Evolutionary conservation across 2,329 filamentous ascomycete genomes (phyloP).

Genomic region (Pseudogymnoascus sp.): DNA sequence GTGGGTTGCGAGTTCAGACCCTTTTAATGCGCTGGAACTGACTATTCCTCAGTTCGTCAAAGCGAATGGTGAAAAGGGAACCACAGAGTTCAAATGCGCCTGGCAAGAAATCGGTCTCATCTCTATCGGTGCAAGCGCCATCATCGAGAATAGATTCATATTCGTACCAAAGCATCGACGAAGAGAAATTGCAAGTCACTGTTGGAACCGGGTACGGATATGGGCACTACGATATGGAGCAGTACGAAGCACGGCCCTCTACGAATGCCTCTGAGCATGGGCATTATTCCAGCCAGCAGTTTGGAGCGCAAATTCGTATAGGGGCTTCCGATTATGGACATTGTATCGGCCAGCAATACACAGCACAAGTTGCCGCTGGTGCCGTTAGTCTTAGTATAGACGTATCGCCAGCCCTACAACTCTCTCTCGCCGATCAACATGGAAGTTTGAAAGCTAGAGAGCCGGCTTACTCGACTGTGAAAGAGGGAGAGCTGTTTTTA

Average conservation of each 20-base stretch:
- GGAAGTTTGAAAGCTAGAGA: background rate
- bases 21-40: background rate
- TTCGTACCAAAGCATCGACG: background rate
- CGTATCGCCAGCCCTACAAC: background rate
- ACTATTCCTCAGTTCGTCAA: background rate
- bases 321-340: background rate
- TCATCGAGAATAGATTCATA: background rate
- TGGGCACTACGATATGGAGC: background rate
- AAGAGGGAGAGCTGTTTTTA: background rate
- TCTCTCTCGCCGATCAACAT: background rate
- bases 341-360: background rate
- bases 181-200: background rate
- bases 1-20: background rate
- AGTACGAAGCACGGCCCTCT: background rate
- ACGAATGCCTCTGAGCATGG: background rate
- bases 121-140: background rate
- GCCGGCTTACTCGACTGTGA: background rate
- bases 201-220: background rate
- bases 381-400: background rate
- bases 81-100: background rate
- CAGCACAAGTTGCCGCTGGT: background rate
- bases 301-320: background rate
- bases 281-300: background rate
- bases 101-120: background rate
- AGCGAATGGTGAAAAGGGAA: background rate